phyloP scores from a whole-genome alignment of 2,329 filamentous ascomycete genomes.

The Fusarium chaquense region DNA sequence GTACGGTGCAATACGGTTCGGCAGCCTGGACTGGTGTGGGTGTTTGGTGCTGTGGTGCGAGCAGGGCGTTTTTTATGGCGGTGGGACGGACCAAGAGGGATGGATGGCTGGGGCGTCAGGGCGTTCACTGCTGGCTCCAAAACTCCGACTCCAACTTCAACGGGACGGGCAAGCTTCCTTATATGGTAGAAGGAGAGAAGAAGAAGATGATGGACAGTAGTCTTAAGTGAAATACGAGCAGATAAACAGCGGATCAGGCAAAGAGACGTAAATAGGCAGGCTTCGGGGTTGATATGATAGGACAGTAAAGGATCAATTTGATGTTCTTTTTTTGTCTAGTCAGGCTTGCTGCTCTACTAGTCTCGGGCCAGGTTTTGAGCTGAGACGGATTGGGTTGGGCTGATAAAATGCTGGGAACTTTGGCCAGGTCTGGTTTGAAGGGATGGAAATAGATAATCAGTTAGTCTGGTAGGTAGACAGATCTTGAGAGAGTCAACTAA shows the following conservation, averaged over 20 bases:
- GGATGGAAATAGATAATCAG: constrained; percentile 5
- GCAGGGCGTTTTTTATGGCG: constrained; percentile 42
- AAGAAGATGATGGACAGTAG: background rate
- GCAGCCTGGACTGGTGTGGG: constrained; percentile 13
- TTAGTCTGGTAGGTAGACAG: background rate
- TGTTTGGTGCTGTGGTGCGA: constrained; percentile 11
- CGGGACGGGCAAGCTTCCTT: background rate
- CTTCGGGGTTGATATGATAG: constrained; percentile 21
- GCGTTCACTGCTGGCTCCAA: constrained; percentile 30
- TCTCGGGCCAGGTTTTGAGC: constrained; percentile 23
- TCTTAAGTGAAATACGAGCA: constrained; percentile 45
- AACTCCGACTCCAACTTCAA: background rate
- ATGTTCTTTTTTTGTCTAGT: constrained; percentile 22
- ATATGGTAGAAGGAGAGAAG: constrained; percentile 21
- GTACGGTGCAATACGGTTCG: constrained; percentile 31
- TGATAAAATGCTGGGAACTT: constrained; percentile 7
- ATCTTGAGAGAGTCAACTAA: background rate
- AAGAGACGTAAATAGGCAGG: constrained; percentile 28
- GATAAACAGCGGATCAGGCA: constrained; percentile 12
- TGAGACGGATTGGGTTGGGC: constrained; percentile 32
- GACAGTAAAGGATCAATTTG: constrained; percentile 22
- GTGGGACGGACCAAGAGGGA: constrained; percentile 44
- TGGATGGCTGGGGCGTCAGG: background rate
- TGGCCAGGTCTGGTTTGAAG: background rate
- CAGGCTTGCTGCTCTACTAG: constrained; percentile 6